These are phyloP conservation scores for Forsythia viridissima DNA, from an alignment of 257 asterid species.

Conservation along the genomic window DNA sequence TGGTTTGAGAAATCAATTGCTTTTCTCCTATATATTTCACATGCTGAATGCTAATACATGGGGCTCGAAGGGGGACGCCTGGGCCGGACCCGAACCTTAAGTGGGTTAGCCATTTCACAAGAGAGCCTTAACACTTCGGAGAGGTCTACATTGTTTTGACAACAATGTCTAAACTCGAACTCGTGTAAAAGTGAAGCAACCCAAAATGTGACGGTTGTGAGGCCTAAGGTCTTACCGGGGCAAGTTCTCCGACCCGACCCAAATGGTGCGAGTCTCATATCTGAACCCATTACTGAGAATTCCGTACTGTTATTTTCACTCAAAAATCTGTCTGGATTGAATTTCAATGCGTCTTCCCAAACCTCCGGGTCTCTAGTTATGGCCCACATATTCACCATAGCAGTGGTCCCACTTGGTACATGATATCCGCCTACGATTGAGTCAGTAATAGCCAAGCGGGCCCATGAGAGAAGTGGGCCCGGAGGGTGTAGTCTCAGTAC, in stretches of 20 bases:
- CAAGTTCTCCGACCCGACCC: slow-evolving; percentile 36
- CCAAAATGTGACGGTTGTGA: slow-evolving; percentile 38
- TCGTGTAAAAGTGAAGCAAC: slow-evolving; percentile 32
- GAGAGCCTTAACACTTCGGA: slow-evolving; percentile 30
- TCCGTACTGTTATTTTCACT: neutral
- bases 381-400: slow-evolving; percentile 49
- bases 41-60: neutral
- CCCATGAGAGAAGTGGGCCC: slow-evolving; percentile 40
- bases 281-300: slow-evolving; percentile 29
- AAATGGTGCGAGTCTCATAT: slow-evolving; percentile 41
- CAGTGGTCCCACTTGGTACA: slow-evolving; percentile 33
- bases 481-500: slow-evolving; percentile 39
- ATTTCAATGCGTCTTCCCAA: slow-evolving; percentile 27
- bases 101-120: slow-evolving; percentile 33
- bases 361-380: slow-evolving; percentile 22
- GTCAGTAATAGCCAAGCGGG: slow-evolving; percentile 28
- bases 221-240: slow-evolving; percentile 35
- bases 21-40: neutral
- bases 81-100: slow-evolving; percentile 14
- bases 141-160: slow-evolving; percentile 15
- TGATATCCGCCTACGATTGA: slow-evolving; percentile 15
- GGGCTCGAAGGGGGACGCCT: neutral
- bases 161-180: slow-evolving; percentile 1
- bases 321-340: slow-evolving; percentile 29
- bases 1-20: neutral